Conservation (phyloP, 345 rosid genomes). For the Gossypium ekmanianum region DNA sequence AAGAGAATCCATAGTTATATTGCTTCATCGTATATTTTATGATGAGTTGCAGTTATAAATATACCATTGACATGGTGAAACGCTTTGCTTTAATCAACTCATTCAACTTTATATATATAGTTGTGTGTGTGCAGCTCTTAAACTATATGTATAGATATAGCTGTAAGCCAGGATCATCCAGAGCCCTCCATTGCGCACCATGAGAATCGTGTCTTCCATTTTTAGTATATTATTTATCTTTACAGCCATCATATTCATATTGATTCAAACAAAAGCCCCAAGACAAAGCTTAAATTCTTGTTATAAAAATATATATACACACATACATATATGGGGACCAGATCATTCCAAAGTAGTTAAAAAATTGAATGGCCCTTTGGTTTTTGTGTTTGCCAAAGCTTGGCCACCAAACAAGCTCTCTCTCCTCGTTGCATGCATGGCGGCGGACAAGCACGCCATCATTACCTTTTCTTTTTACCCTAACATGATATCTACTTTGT, state of each 20-base stretch:
- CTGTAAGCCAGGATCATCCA: neutral
- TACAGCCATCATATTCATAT: neutral
- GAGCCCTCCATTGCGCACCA: neutral
- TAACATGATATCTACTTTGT: conserved; percentile 9
- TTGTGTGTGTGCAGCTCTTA: too few relatives aligned
- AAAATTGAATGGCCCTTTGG: neutral
- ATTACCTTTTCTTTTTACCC: conserved; percentile 18
- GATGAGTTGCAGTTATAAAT: too few relatives aligned
- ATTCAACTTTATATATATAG: too few relatives aligned
- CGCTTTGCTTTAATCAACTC: too few relatives aligned
- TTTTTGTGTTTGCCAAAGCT: conserved; percentile 8
- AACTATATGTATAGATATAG: too few relatives aligned
- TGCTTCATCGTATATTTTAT: too few relatives aligned
- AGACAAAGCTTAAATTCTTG: neutral
- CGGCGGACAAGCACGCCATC: conserved; percentile 57
- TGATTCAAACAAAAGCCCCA: neutral
- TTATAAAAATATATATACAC: neutral
- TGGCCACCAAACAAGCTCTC: conserved; percentile 24
- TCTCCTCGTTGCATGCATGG: conserved; percentile 50
- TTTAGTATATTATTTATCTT: neutral
- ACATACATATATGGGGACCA: neutral
- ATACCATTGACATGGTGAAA: too few relatives aligned
- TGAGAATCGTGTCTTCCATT: neutral
- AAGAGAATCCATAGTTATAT: too few relatives aligned
- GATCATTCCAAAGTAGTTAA: neutral